These are phyloP conservation scores for Trichoderma arundinaceum DNA, from an alignment of 2,329 filamentous ascomycete species.

Conservation along the genomic window DNA sequence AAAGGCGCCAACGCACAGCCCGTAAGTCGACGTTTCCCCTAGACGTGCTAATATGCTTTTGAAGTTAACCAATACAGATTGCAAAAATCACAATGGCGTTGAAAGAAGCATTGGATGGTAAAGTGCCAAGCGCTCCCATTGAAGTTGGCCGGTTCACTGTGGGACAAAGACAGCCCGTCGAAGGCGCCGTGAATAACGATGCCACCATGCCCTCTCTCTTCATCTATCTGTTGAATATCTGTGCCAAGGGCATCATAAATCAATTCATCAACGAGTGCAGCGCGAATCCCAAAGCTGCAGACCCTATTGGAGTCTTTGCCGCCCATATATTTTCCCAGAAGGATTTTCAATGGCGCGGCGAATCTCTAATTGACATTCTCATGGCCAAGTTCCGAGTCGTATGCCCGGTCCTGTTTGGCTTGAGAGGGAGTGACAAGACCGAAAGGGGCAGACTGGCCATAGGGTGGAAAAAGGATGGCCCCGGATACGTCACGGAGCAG, in stretches of 20 bases:
- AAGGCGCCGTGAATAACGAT: slow-evolving; percentile 59
- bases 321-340: slow-evolving; percentile 75
- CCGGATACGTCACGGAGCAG: slow-evolving; percentile 69
- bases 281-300: slow-evolving; percentile 68
- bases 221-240: slow-evolving; percentile 77
- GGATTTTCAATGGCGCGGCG: slow-evolving; percentile 69
- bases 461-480: slow-evolving; percentile 72
- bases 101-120: slow-evolving; percentile 58
- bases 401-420: slow-evolving; percentile 86
- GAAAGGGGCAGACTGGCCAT: slow-evolving; percentile 68
- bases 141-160: slow-evolving; percentile 62
- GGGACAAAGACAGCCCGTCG: slow-evolving; percentile 52
- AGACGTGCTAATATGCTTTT: too few relatives aligned
- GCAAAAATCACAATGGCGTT: slow-evolving; percentile 51
- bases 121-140: slow-evolving; percentile 58
- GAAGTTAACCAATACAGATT: slow-evolving; percentile 39
- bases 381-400: slow-evolving; percentile 81
- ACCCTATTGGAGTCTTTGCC: slow-evolving; percentile 78
- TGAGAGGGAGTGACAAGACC: slow-evolving; percentile 76
- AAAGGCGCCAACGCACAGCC: slow-evolving; percentile 62
- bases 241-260: slow-evolving; percentile 73
- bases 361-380: slow-evolving; percentile 78
- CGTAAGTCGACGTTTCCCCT: slow-evolving; percentile 40
- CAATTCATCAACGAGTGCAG: slow-evolving; percentile 72
- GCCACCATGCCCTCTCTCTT: slow-evolving; percentile 66